Base-by-base conservation (phyloP, 805 yeast genomes). In the Grigorovia humatica region DNA sequence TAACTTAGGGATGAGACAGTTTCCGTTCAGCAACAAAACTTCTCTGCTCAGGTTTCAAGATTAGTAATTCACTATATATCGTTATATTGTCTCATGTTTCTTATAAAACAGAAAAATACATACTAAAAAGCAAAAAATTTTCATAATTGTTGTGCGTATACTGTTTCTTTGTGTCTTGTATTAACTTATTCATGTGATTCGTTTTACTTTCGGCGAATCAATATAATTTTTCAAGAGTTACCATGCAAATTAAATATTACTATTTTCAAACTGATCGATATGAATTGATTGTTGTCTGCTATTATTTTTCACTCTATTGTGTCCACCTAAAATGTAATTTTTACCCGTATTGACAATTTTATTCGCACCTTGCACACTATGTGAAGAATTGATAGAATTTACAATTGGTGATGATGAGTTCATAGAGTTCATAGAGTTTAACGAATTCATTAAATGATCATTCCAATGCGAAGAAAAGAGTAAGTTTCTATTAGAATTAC, bases 231-330 rank as follows among this genome's bases (percentile, higher is more conserved):
- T 13, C 11, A 11, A 13, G 15, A 32, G 2, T 32, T 13, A 32
- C 15, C 15, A 13, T 11, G 42, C 17, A 38, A n/a, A 38, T 38
- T 38, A 38, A 38, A 13, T 9, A 38, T 38, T 23, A n/a, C 20
- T 43, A 18, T 50, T 52, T 49, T 60, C 59, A 45, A 64, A 66
- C 44, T 63, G 56, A 51, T 67, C 70, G 11, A 67, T 64, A 49
- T 67, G 70, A 42, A 65, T 62, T 2, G 69, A 63, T 53, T 67
- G 69, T 9, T 68, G 66, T 49, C 70, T 62, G 42, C 66, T 62
- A 48, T 60, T 63, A 47, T 67, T 66, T 44, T 61, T 51, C 35
- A 59, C 57, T 40, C 63, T 49, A 44, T 59, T 62, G 48, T 64
- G 69, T 2, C 69, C 70, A 12, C 69, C 69, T 11, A 65, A 53